Evolutionary conservation across 176 grass and related monocot species (phyloP).

Genomic region (Pharus latifolius): DNA sequence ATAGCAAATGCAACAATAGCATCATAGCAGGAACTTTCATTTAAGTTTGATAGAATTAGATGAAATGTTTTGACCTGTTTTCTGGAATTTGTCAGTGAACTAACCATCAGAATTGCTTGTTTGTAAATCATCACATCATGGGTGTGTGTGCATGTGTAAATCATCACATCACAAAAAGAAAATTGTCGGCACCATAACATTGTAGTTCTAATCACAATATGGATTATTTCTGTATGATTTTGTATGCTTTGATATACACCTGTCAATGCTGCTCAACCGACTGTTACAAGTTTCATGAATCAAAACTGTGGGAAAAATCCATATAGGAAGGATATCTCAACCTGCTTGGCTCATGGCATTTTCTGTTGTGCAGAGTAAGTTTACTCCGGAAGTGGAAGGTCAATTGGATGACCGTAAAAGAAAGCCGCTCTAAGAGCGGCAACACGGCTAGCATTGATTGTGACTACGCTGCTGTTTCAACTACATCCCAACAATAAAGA

Average conservation of each 20-base stretch:
- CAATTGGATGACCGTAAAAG: slow-evolving; percentile 31
- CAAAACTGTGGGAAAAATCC: too few relatives aligned
- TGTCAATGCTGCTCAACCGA: too few relatives aligned
- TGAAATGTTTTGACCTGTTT: neutral
- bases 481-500: slow-evolving; percentile 18
- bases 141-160: too few relatives aligned
- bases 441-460: slow-evolving; percentile 11
- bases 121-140: too few relatives aligned
- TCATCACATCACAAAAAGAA: too few relatives aligned
- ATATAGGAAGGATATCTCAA: too few relatives aligned
- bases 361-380: slow-evolving; percentile 31
- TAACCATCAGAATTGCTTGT: neutral
- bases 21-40: neutral
- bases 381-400: slow-evolving; percentile 51
- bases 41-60: neutral
- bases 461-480: slow-evolving; percentile 43
- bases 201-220: too few relatives aligned
- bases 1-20: neutral
- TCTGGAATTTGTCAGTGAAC: neutral
- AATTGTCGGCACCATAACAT: too few relatives aligned
- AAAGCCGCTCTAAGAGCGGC: slow-evolving; percentile 10
- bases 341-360: neutral
- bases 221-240: too few relatives aligned
- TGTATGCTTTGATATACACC: too few relatives aligned
- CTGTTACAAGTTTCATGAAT: too few relatives aligned